Base-by-base conservation (phyloP, 2,329 filamentous ascomycete species). In the Alternaria incomplexa region DNA sequence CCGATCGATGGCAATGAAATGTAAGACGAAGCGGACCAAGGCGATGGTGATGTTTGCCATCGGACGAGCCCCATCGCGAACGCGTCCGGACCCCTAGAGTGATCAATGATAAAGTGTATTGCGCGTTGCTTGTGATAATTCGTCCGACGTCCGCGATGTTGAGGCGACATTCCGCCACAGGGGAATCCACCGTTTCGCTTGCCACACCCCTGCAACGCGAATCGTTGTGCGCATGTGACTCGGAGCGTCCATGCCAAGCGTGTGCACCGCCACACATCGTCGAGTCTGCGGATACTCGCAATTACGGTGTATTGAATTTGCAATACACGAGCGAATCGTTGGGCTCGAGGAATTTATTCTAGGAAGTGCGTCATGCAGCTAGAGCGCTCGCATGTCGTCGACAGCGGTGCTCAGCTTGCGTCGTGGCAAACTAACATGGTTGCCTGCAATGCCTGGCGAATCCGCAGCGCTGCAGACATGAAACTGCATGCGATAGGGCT, bases 391-490 rank as follows among this genome's bases (percentile, higher is more conserved):
- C 73, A 74, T 69, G 61, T 59, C 63, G 60, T 53, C 56, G 58
- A 60, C 62, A 68, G 63, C 51, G 71, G 66, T 53, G 61, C 70
- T 73, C 70, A 73, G 73, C 69, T 67, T 75, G 69, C 71, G 64
- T 73, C 72, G 67, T 72, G 70, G 70, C 70, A 75, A 66, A 65
- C 74, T 71, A 79, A 75, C 70, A 73, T 75, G 71, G 73, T 67
- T 65, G 70, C 66, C 32, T 36, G 32, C 32, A 36, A 36, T 36
- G 32, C 32, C 68, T 71, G 72, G 71, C 58, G 61, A 72, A 66
- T 66, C 69, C 70, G 67, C 69, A 52, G 65, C 63, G 64, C 63
- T 68, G 72, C 62, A 62, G 66, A 52, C 52, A 50, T 63, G 62
- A 56, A 63, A 62, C 67, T 72, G 63, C 64, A 59, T 56, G 54